phyloP scores from a whole-genome alignment of 352 stramenopile species.

The Blastocystis sp. region DNA sequence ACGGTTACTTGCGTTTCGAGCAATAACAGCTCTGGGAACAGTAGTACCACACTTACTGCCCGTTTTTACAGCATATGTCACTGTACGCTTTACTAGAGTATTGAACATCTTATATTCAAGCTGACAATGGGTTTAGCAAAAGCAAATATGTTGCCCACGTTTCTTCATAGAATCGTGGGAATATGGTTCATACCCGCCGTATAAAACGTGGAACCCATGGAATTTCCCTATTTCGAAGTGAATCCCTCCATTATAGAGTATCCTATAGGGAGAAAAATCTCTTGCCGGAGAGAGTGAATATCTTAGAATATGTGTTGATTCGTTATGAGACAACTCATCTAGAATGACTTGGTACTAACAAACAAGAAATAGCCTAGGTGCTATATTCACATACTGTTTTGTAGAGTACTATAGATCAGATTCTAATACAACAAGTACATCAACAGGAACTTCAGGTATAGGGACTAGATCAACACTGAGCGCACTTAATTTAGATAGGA shows the following conservation, averaged over 20 bases:
- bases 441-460: background rate
- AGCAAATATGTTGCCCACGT: background rate
- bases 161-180: background rate
- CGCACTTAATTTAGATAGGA: conserved; percentile 6
- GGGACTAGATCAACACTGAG: background rate
- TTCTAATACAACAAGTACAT: background rate
- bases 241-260: too few species aligned
- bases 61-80: background rate
- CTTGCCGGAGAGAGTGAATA: too few species aligned
- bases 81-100: conserved; percentile 26
- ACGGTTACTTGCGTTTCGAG: background rate
- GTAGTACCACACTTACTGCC: background rate
- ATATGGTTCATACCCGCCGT: background rate
- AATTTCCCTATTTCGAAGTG: too few species aligned
- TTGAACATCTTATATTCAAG: conserved; percentile 30
- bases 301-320: too few species aligned
- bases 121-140: background rate
- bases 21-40: background rate
- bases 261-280: too few species aligned
- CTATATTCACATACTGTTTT: conserved; percentile 10
- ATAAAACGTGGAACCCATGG: too few species aligned
- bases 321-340: too few species aligned
- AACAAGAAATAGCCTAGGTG: background rate
- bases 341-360: background rate
- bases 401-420: background rate